phyloP scores from a whole-genome alignment of 2,329 filamentous ascomycete genomes.

The Escovopsis weberi region DNA sequence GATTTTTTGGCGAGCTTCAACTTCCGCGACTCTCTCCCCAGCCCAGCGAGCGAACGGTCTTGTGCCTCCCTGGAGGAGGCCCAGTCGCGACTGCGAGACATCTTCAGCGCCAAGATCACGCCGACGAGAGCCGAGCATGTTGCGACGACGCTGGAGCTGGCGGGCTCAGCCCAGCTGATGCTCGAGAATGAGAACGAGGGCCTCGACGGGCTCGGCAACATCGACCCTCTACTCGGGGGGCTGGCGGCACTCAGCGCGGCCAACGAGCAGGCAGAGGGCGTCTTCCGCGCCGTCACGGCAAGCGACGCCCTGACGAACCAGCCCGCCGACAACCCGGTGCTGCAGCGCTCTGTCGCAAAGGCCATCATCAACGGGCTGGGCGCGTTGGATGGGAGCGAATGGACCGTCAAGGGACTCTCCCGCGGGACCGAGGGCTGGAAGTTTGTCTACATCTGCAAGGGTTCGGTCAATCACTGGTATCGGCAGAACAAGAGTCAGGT shows the following conservation, averaged over 20 bases:
- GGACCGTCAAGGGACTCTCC: conserved; percentile 31
- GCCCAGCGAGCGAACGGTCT: conserved; percentile 7
- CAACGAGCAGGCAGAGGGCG: conserved; percentile 6
- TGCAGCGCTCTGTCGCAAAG: conserved; percentile 35
- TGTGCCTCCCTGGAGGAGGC: conserved; percentile 30
- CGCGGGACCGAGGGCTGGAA: conserved; percentile 35
- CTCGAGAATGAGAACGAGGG: conserved; percentile 25
- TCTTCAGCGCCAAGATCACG: conserved; percentile 28
- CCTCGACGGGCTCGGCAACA: conserved; percentile 16
- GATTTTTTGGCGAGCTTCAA: conserved; percentile 25
- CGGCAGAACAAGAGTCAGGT: conserved; percentile 28
- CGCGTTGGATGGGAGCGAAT: conserved; percentile 32
- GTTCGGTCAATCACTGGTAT: conserved; percentile 37
- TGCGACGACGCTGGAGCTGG: conserved; percentile 31
- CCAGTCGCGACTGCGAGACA: conserved; percentile 26
- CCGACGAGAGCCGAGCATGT: conserved; percentile 36
- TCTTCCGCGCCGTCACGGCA: conserved; percentile 25
- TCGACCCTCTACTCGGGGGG: conserved; percentile 22
- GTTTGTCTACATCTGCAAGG: conserved; percentile 38
- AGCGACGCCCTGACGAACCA: conserved; percentile 35
- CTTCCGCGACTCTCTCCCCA: conserved; percentile 8
- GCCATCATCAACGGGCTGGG: conserved; percentile 31
- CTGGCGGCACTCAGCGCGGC: conserved; percentile 8
- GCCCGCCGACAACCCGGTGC: conserved; percentile 29
- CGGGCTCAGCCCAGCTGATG: conserved; percentile 28